Percentiles rank a stretch among this genome's conserved stretches.
Evolutionary conservation across 352 stramenopile genomes (phyloP).

Genomic region (Pythium folliculosum): DNA sequence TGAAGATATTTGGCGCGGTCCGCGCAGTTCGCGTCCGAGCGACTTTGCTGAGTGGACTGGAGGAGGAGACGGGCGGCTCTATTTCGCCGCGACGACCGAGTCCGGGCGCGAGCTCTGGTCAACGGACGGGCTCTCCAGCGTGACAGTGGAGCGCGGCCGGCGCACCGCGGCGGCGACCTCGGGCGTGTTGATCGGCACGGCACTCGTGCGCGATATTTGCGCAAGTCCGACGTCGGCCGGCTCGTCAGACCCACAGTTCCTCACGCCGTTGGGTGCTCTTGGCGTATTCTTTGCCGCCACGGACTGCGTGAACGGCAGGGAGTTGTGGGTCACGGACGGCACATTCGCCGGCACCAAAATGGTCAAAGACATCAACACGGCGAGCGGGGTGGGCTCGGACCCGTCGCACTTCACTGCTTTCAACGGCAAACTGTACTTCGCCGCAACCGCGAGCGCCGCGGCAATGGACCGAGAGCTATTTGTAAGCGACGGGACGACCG

Average conservation of each 20-base stretch:
- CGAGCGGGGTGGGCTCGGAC: conserved; percentile 33
- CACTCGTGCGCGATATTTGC: conserved; percentile 57
- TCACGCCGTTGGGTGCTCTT: conserved; percentile 34
- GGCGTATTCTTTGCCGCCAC: conserved; percentile 69
- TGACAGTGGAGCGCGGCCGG: conserved; percentile 24
- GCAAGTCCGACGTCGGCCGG: conserved; percentile 20
- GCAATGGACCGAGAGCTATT: conserved; percentile 54
- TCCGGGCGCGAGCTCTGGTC: conserved; percentile 70
- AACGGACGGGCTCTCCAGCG: conserved; percentile 45
- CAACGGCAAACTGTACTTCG: conserved; percentile 41
- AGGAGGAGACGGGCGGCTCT: conserved; percentile 35
- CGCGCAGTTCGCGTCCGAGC: conserved; percentile 45
- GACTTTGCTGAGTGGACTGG: conserved; percentile 45
- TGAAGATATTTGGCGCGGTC: conserved; percentile 53
- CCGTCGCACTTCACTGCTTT: conserved; percentile 48
- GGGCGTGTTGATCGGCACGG: conserved; percentile 33
- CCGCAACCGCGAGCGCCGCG: conserved; percentile 24
- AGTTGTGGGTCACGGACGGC: conserved; percentile 72
- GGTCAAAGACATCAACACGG: conserved; percentile 51
- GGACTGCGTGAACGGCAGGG: conserved; percentile 61
- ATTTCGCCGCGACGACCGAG: conserved; percentile 54
- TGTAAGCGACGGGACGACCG: conserved; percentile 47
- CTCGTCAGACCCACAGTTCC: conserved; percentile 52
- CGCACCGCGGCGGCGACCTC: conserved; percentile 4
- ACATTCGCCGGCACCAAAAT: conserved; percentile 40